phyloP scores from a whole-genome alignment of 495 filamentous ascomycete species.

The Hypoxylon cercidicola region DNA sequence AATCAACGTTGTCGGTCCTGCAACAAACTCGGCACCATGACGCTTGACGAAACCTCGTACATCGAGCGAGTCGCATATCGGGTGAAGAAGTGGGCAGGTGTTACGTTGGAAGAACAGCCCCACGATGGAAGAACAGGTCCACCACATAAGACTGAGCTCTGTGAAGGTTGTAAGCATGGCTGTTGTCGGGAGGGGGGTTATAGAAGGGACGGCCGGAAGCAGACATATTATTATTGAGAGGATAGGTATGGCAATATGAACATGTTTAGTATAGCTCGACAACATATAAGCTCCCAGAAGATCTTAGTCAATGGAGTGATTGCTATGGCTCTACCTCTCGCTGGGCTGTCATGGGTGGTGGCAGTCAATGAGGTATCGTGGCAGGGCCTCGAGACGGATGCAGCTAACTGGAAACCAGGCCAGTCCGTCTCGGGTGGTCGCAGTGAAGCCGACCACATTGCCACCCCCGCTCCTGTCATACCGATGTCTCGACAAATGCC shows the following conservation, averaged over 20 bases:
- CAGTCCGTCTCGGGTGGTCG: too few species aligned
- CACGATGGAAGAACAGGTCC: slow-evolving; percentile 1
- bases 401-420: too few species aligned
- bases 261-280: slow-evolving; percentile 13
- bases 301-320: too few species aligned
- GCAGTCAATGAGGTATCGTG: too few species aligned
- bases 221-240: not conserved
- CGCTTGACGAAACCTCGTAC: slow-evolving; percentile 42
- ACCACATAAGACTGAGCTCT: slow-evolving; percentile 38
- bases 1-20: slow-evolving; percentile 43
- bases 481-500: too few species aligned
- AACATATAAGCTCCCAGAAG: too few species aligned
- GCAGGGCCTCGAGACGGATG: too few species aligned
- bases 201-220: slow-evolving; percentile 3
- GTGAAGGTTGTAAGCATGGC: slow-evolving; percentile 43
- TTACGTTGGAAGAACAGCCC: slow-evolving; percentile 21
- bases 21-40: slow-evolving; percentile 35
- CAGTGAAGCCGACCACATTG: too few species aligned
- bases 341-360: too few species aligned
- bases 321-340: too few species aligned
- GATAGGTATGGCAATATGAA: slow-evolving; percentile 4
- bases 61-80: slow-evolving; percentile 45
- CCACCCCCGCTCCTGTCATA: too few species aligned
- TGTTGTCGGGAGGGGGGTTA: not conserved
- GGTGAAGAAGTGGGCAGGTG: slow-evolving; percentile 45